These are phyloP conservation scores for Trypanosoma vivax DNA, from an alignment of 208 protist genomes.

Conservation along the genomic window DNA sequence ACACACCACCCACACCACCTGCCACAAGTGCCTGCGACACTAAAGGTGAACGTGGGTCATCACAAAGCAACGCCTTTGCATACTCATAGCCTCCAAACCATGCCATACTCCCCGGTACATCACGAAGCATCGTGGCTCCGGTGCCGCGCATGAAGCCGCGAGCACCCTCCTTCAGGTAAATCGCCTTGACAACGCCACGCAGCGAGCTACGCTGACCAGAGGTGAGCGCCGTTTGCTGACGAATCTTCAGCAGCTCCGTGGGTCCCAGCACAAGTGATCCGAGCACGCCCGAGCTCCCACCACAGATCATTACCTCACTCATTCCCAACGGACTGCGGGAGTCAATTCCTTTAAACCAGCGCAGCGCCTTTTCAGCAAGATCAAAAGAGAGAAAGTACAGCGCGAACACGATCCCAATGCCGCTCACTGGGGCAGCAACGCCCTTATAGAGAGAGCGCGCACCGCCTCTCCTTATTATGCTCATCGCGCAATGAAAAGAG, in stretches of 20 bases:
- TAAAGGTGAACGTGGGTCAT: constrained; percentile 9
- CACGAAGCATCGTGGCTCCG: constrained; percentile 28
- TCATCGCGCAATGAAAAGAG: constrained; percentile 6
- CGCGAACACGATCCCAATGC: constrained; percentile 27
- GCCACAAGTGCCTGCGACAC: constrained; percentile 23
- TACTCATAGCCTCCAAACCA: constrained; percentile 47
- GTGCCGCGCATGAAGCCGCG: constrained; percentile 26
- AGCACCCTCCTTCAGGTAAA: constrained; percentile 23
- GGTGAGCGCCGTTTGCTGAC: constrained; percentile 33
- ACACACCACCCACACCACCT: constrained; percentile 36
- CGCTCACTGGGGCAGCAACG: constrained; percentile 22
- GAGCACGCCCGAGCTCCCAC: constrained; percentile 26
- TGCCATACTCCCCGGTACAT: constrained; percentile 31
- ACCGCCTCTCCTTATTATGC: constrained; percentile 18
- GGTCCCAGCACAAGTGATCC: constrained; percentile 28
- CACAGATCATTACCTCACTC: constrained; percentile 32
- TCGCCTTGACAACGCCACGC: constrained; percentile 9
- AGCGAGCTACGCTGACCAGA: constrained; percentile 20
- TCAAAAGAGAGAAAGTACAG: constrained; percentile 43
- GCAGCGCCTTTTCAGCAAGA: constrained; percentile 19
- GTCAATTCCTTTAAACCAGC: constrained; percentile 3
- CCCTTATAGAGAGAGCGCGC: constrained; percentile 35
- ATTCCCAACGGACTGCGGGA: constrained; percentile 3
- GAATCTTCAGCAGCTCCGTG: constrained; percentile 44
- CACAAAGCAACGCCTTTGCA: constrained; percentile 18